These are phyloP conservation scores for Lithohypha guttulata DNA, from an alignment of 2,329 filamentous ascomycete genomes.

Conservation along the genomic window DNA sequence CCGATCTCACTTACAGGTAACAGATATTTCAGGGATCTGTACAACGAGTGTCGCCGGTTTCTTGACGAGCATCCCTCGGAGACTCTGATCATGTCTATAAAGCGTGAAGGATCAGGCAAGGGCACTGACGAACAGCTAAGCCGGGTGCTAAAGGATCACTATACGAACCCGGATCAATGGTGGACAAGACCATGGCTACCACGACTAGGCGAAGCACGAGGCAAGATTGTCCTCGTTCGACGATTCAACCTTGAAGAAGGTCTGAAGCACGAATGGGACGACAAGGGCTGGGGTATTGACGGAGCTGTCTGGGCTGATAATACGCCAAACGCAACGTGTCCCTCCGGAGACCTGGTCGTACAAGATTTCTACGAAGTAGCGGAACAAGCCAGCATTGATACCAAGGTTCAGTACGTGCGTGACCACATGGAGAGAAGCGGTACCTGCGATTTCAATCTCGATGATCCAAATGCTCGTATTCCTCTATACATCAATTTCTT, in stretches of 20 bases:
- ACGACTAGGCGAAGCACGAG: slow-evolving; percentile 64
- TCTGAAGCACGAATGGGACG: slow-evolving; percentile 35
- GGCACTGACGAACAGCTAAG: slow-evolving; percentile 70
- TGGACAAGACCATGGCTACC: slow-evolving; percentile 69
- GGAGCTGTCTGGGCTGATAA: slow-evolving; percentile 74
- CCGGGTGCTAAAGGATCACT: slow-evolving; percentile 61
- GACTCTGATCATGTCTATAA: slow-evolving; percentile 74
- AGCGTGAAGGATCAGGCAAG: slow-evolving; percentile 77
- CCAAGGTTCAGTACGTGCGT: slow-evolving; percentile 65
- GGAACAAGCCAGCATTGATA: slow-evolving; percentile 61
- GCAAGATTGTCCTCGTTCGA: slow-evolving; percentile 73
- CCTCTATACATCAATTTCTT: slow-evolving; percentile 87
- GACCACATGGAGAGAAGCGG: slow-evolving; percentile 59
- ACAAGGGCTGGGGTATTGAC: slow-evolving; percentile 47
- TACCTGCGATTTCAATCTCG: slow-evolving; percentile 34
- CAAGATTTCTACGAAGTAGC: slow-evolving; percentile 92
- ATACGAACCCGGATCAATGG: slow-evolving; percentile 58
- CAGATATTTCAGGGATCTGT: slow-evolving; percentile 66
- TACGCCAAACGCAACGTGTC: slow-evolving; percentile 60
- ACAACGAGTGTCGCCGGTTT: slow-evolving; percentile 63
- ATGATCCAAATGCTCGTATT: slow-evolving; percentile 35
- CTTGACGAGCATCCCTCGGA: slow-evolving; percentile 68
- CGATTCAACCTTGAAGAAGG: slow-evolving; percentile 57
- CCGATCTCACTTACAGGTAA: slow-evolving; percentile 72
- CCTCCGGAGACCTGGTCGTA: slow-evolving; percentile 65